Evolutionary conservation across 2,329 filamentous ascomycete species (phyloP), one percentile per base, ranked within the genome.

Genomic region (Thermoascus crustaceus): DNA sequence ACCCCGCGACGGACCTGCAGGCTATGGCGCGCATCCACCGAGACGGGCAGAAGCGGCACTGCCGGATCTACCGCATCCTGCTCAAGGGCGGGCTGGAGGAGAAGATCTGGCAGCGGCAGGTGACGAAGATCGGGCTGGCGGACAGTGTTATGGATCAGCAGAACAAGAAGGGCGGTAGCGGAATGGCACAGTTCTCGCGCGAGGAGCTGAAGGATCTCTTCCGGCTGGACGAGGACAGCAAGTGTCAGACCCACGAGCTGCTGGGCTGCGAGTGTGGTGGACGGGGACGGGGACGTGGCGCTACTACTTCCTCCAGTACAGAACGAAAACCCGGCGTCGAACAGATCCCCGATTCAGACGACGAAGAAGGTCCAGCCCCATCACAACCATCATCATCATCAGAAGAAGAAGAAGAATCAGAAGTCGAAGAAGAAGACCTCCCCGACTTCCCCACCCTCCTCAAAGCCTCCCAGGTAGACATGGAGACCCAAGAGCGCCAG

Each of bases 11-110:
- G 0, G 81, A 85, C 48, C 63, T 81, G 13, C 81, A 85, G 54
- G 80, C 81, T 5, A 84, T 85, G 78, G 81, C 80, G 8, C 75
- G 81, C 9, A 80, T 85, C 30, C 80, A 85, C 52, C 72, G 81
- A 32, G 79, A 84, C 46, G 81, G 81, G 1, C 81, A 85, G 52
- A 81, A 78, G 53, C 61, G 68, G 7, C 74, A 73, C 3, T 82
- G 80, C 42, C 75, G 74, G 37, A 82, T 85, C 39, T 85, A 85
- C 48, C 69, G 81, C 4, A 67, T 85, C 37, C 53, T 85, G 8
- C 75, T 80, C 3, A 75, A 80, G 39, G 80, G 80, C 6, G 77
- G 75, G 4, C 64, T 85, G 11, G 81, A 85, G 43, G 80, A 85
- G 58, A 84, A 82, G 58, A 85, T 85, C 38, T 85, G 76, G 60